Percentiles rank a stretch among this genome's conserved stretches.
Evolutionary conservation across 2,329 filamentous ascomycete genomes (phyloP).

Genomic region (Myriosclerotinia curreyana): DNA sequence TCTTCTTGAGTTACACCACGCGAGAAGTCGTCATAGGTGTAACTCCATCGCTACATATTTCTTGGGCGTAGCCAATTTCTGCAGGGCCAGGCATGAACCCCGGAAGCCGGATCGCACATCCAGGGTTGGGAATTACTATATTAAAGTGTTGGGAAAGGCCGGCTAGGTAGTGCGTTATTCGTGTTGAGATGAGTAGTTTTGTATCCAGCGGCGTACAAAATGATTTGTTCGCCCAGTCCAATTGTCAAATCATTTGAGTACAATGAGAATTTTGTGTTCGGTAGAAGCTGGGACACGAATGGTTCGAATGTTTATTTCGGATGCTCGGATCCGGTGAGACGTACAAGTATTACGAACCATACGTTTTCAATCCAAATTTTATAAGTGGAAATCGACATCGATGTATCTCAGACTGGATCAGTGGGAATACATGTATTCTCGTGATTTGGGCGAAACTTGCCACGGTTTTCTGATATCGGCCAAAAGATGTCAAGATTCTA

Average conservation of each 20-base stretch:
- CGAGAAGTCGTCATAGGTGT: neutral
- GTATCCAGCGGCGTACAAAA: neutral
- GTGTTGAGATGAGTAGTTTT: neutral
- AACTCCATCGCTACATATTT: neutral
- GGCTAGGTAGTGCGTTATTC: neutral
- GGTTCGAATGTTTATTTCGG: neutral
- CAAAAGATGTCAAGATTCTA: neutral
- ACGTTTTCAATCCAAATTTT: neutral
- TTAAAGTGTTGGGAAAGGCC: neutral
- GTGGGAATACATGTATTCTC: neutral
- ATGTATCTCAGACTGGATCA: neutral
- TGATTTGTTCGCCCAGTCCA: neutral
- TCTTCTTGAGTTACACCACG: neutral
- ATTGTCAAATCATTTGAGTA: neutral
- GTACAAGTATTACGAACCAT: neutral
- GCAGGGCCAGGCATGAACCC: neutral
- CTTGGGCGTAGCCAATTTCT: slow-evolving; percentile 7
- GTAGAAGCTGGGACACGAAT: neutral
- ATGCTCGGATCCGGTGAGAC: neutral
- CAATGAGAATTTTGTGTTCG: neutral
- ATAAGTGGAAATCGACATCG: neutral
- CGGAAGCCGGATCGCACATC: slow-evolving; percentile 7
- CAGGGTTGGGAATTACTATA: slow-evolving; percentile 2
- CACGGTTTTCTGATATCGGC: neutral
- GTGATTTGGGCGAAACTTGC: neutral